phyloP scores from a whole-genome alignment of 2,329 filamentous ascomycete species.

The Camillea tinctor region DNA sequence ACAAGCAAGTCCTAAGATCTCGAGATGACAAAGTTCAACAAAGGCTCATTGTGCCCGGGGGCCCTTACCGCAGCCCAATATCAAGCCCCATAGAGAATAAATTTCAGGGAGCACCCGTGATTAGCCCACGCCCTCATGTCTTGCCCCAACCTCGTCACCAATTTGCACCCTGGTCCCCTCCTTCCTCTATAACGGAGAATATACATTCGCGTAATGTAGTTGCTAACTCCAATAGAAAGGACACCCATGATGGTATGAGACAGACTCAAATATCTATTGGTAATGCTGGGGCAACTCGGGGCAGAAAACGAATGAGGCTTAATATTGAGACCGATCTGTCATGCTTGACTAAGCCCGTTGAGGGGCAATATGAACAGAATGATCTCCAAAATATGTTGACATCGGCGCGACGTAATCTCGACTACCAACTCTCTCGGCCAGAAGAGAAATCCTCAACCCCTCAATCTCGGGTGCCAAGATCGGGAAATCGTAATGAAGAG shows the following conservation, averaged over 20 bases:
- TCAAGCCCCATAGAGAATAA: conserved; percentile 16
- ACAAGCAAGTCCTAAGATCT: conserved; percentile 9
- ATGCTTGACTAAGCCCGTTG: neutral
- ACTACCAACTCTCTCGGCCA: conserved; percentile 16
- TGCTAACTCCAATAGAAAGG: neutral
- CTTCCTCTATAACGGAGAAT: conserved; percentile 24
- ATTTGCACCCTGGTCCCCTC: conserved; percentile 30
- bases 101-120: neutral
- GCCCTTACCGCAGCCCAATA: conserved; percentile 26
- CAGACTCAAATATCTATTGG: conserved; percentile 29
- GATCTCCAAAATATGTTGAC: conserved; percentile 12
- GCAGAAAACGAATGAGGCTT: conserved; percentile 4
- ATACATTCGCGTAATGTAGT: neutral
- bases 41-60: conserved; percentile 16
- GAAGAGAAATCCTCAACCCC: neutral
- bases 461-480: neutral
- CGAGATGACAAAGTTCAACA: conserved; percentile 2
- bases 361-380: neutral
- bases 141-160: conserved; percentile 10
- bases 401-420: conserved; percentile 12
- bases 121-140: conserved; percentile 1
- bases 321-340: neutral
- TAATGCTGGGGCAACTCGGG: conserved; percentile 4
- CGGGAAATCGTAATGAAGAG: neutral
- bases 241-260: conserved; percentile 7